Evolutionary conservation across 306 rosid species (phyloP), one percentile per base, ranked within the genome.

Genomic region (Amphicarpaea edgeworthii): DNA sequence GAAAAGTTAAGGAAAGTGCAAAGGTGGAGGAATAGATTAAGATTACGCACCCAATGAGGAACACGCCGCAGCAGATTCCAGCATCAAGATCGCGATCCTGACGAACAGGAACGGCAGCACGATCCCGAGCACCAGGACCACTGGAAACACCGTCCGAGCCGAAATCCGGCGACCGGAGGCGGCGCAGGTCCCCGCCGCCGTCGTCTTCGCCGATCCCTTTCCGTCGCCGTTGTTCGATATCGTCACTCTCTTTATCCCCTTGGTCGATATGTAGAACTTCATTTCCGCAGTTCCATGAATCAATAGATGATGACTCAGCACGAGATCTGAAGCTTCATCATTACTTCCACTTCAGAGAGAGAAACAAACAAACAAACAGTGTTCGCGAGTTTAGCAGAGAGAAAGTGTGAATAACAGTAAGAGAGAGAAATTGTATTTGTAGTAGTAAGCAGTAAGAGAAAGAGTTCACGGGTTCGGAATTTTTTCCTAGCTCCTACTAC

Each of bases 201-300:
- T 76, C 23, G 82, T 32, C 62, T 86, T 68, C 9, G 79, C 72
- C 4, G 82, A 69, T 40, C 67, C 86, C 37, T 90, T 87, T 0
- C 85, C 87, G 59, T 86, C 72, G 28, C 85, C 87, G 62, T 83
- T 86, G 62, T 83, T 86, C 0, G 97, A 82, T 70, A 91, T 88
- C 1, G 93, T 85, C 12, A 88, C 78, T 64, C 89, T 76, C 86
- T 90, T 93, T 58, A 89, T 88, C 50, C 96, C 96, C 72, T 83
- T 88, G 9, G 97, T 55, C 7, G 96, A 93, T 77, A 91, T 91
- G 69, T 89, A 93, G 63, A 88, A 89, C 91, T 91, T 93, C 98
- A 93, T 91, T 66, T 62, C 81, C 80, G 42, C 58, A 71, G n/a
- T 66, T 78, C 89, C 86, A 71, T 81, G 20, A 65, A 82, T 74